phyloP scores from a whole-genome alignment of 164 flowering plant genomes.

The Stephania yunnanensis region DNA sequence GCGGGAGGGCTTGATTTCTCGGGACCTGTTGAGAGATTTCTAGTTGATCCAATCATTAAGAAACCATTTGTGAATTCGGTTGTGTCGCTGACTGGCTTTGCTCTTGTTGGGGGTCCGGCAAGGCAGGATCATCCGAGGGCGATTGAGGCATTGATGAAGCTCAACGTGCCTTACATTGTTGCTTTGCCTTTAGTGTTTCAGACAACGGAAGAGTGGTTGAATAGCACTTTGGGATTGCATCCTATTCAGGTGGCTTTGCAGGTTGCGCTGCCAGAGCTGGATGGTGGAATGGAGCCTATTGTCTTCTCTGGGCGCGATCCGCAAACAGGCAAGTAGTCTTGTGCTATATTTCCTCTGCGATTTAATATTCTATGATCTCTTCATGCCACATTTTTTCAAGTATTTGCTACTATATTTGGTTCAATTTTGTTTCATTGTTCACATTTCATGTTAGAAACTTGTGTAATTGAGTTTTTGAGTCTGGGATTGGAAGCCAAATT shows the following conservation, averaged over 20 bases:
- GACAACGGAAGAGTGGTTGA: constrained; percentile 98
- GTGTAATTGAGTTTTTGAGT: neutral
- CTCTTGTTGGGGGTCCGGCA: constrained; percentile 97
- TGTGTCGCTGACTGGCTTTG: constrained; percentile 88
- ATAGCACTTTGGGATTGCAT: constrained; percentile 90
- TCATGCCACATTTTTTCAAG: neutral
- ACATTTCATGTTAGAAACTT: neutral
- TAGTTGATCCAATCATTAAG: constrained; percentile 73
- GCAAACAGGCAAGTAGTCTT: constrained; percentile 59
- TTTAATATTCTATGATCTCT: neutral
- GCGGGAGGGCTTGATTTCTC: constrained; percentile 98
- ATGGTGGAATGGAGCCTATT: constrained; percentile 98
- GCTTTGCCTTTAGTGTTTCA: constrained; percentile 96
- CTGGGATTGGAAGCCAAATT: neutral
- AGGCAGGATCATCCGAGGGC: constrained; percentile 99
- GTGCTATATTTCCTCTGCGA: neutral
- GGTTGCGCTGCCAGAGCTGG: constrained; percentile 97
- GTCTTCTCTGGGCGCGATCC: constrained; percentile 96
- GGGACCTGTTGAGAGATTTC: constrained; percentile 79
- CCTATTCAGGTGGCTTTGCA: constrained; percentile 99
- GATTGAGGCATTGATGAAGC: constrained; percentile 84
- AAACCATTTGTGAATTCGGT: constrained; percentile 74
- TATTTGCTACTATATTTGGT: neutral
- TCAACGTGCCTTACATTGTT: constrained; percentile 93
- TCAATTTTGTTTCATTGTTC: neutral